A percentile compares a stretch with the other conserved stretches of the same genome.
These are phyloP conservation scores for Umbelopsis vinacea DNA, from an alignment of 192 early-diverging fungal species.

Conservation along the genomic window DNA sequence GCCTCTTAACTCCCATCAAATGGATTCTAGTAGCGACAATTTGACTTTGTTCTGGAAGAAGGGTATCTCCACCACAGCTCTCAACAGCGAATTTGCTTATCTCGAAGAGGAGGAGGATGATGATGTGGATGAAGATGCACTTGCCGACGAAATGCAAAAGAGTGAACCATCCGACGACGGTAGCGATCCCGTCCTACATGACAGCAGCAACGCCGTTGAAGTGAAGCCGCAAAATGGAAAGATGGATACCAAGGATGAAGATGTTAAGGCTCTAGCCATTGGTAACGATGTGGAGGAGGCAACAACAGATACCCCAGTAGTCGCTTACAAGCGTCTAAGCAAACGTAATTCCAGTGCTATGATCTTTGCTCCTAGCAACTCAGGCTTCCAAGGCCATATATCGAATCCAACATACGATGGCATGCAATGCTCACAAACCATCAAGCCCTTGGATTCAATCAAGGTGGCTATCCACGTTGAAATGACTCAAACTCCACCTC, in stretches of 20 bases:
- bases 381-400: background rate
- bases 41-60: slow-evolving; percentile 57
- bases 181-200: background rate
- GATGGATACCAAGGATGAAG: slow-evolving; percentile 2
- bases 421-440: slow-evolving; percentile 42
- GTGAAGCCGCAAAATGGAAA: background rate
- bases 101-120: slow-evolving; percentile 56
- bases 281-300: background rate
- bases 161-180: slow-evolving; percentile 25
- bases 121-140: slow-evolving; percentile 49
- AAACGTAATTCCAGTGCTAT: slow-evolving; percentile 19
- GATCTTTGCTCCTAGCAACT: background rate
- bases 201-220: background rate
- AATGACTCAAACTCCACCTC: slow-evolving; percentile 55
- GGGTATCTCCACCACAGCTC: slow-evolving; percentile 42
- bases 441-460: slow-evolving; percentile 50
- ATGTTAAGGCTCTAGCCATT: slow-evolving; percentile 12
- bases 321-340: slow-evolving; percentile 14
- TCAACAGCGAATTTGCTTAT: slow-evolving; percentile 34
- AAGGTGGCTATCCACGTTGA: slow-evolving; percentile 54
- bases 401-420: slow-evolving; percentile 11
- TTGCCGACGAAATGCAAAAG: slow-evolving; percentile 25
- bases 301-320: slow-evolving; percentile 1
- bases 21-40: slow-evolving; percentile 38
- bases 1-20: slow-evolving; percentile 44